These are phyloP conservation scores for Solanum dulcamara DNA, from an alignment of 257 asterid species.

Conservation along the genomic window DNA sequence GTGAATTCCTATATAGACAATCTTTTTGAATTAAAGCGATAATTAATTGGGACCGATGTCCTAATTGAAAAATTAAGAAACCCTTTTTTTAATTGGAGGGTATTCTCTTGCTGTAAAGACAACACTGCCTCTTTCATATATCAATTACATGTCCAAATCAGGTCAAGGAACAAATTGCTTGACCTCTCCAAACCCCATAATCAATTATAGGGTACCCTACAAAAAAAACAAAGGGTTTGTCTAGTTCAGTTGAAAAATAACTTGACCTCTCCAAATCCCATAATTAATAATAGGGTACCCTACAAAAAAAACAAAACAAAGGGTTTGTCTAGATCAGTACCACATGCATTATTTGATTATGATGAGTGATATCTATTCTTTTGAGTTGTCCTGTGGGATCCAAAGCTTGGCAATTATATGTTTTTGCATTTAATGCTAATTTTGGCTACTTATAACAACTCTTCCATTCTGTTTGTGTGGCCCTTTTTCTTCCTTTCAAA, in stretches of 20 bases:
- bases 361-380: not conserved
- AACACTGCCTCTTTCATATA: not conserved
- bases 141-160: not conserved
- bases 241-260: not conserved
- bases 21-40: too few species aligned
- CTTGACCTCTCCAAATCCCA: not conserved
- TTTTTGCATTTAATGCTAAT: conserved; percentile 8
- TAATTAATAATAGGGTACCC: conserved; percentile 6
- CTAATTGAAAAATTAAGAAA: too few species aligned
- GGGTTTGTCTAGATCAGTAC: not conserved
- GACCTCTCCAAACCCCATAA: not conserved
- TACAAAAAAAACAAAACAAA: not conserved
- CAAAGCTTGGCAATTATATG: conserved; percentile 2
- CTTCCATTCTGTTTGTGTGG: not conserved
- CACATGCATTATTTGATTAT: conserved; percentile 16
- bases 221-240: not conserved
- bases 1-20: too few species aligned
- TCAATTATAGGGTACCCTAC: conserved; percentile 7
- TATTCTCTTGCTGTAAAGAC: not conserved
- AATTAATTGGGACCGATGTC: too few species aligned
- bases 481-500: conserved; percentile 1
- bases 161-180: not conserved
- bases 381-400: conserved; percentile 13
- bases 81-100: too few species aligned
- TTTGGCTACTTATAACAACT: conserved; percentile 5